Percentiles rank a stretch among this genome's conserved stretches.
phyloP scores from a whole-genome alignment of 176 grass and related monocot genomes.

The Puccinellia tenuiflora region DNA sequence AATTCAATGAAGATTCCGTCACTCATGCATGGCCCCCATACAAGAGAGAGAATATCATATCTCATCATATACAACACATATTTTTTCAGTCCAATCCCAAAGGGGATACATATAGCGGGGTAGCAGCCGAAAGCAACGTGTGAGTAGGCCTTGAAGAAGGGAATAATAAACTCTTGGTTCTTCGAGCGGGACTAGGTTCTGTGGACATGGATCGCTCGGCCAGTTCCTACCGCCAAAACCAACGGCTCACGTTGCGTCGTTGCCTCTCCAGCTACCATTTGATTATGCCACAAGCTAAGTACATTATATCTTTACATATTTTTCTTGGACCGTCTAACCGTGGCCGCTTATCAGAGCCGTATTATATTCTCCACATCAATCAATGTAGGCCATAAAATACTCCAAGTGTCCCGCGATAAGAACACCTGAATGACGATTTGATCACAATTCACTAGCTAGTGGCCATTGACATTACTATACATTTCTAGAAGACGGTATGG shows the following conservation, averaged over 20 bases:
- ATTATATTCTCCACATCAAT: neutral
- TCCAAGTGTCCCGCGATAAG: neutral
- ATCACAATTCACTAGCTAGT: no score
- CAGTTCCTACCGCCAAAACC: constrained; percentile 12
- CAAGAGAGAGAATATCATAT: neutral
- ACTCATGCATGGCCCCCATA: neutral
- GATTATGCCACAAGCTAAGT: neutral
- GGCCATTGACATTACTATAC: neutral
- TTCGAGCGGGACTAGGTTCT: constrained; percentile 43
- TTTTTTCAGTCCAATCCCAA: neutral
- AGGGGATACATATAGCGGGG: neutral
- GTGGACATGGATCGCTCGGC: constrained; percentile 49
- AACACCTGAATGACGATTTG: constrained; percentile 13
- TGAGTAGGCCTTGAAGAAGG: constrained; percentile 3
- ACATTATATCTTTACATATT: neutral
- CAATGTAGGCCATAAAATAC: neutral
- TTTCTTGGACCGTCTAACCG: neutral
- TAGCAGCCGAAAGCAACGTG: neutral
- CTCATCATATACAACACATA: neutral
- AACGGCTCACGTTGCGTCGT: constrained; percentile 9
- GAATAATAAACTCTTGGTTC: neutral
- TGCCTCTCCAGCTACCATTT: neutral
- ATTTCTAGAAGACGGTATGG: neutral
- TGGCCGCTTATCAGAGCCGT: constrained; percentile 2
- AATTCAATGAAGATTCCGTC: constrained; percentile 8